Conservation (phyloP, 1,139 yeast genomes). For the Kodamaea ohmeri region DNA sequence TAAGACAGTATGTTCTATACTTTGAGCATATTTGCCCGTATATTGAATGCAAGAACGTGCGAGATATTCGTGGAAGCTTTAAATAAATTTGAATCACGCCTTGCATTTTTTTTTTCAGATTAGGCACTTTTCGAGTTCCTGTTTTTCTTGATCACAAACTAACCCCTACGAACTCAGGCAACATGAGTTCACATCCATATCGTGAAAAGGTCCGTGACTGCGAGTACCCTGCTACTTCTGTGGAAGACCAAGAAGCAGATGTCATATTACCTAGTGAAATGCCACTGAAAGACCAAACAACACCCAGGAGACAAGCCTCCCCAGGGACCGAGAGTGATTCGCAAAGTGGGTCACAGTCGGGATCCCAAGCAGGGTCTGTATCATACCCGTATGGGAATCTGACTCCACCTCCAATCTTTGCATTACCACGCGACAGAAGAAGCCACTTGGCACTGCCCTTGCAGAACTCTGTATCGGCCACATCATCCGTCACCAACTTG, state of each 20-base stretch:
- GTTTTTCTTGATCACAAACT: not conserved
- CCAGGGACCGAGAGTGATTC: conserved; percentile 1
- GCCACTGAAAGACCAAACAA: not conserved
- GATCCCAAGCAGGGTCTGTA: not conserved
- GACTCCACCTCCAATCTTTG: conserved; percentile 19
- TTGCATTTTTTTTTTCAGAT: not conserved
- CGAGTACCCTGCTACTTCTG: not conserved
- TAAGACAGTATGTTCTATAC: no score
- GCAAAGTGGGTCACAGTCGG: conserved; percentile 1
- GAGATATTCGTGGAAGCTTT: no score
- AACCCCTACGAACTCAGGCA: not conserved
- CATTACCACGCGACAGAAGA: conserved; percentile 10
- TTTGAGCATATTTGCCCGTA: no score
- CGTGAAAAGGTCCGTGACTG: conserved; percentile 25
- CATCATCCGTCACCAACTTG: conserved; percentile 41
- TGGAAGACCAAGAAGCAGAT: not conserved
- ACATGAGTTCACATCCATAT: conserved; percentile 28
- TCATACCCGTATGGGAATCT: conserved; percentile 1
- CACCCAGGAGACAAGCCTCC: conserved; percentile 2
- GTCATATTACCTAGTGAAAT: not conserved
- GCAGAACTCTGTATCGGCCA: conserved; percentile 33
- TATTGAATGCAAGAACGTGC: no score
- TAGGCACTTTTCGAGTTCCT: not conserved
- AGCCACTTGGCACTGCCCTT: conserved; percentile 23
- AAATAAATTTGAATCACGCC: not conserved